These are phyloP conservation scores for Saccharomycopsis fibuligera DNA, from an alignment of 805 yeast genomes.

Conservation along the genomic window DNA sequence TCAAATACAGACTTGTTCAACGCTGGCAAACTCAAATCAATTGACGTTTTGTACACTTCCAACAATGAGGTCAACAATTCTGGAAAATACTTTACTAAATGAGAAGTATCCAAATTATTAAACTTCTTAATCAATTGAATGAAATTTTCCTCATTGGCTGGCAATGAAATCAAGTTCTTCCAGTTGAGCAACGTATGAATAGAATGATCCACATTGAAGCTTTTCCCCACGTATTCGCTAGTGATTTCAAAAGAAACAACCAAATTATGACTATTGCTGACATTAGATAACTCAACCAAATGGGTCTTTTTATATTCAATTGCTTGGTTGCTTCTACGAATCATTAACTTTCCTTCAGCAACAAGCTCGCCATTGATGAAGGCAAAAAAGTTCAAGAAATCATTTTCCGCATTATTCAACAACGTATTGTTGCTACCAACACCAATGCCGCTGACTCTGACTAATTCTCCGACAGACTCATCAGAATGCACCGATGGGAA, in stretches of 20 bases:
- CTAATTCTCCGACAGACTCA: slow-evolving; percentile 66
- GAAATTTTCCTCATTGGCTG: slow-evolving; percentile 39
- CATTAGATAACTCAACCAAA: slow-evolving; percentile 38
- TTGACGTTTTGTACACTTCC: slow-evolving; percentile 28
- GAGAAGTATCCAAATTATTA: slow-evolving; percentile 46
- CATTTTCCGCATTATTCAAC: slow-evolving; percentile 38
- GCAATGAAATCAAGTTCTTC: slow-evolving; percentile 34
- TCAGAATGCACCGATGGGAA: slow-evolving; percentile 67
- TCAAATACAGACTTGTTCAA: slow-evolving; percentile 39
- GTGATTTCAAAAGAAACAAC: slow-evolving; percentile 43
- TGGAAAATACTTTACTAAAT: slow-evolving; percentile 56
- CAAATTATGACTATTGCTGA: slow-evolving; percentile 37
- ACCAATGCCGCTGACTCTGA: slow-evolving; percentile 56
- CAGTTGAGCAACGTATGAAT: slow-evolving; percentile 50
- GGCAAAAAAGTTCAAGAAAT: slow-evolving; percentile 46
- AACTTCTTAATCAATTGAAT: slow-evolving; percentile 42
- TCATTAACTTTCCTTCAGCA: slow-evolving; percentile 51
- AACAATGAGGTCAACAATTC: slow-evolving; percentile 40
- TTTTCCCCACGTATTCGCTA: slow-evolving; percentile 63
- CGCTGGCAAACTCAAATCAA: slow-evolving; percentile 24
- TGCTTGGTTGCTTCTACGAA: slow-evolving; percentile 41
- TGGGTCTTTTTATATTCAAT: slow-evolving; percentile 42
- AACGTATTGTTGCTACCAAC: slow-evolving; percentile 26
- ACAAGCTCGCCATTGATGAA: slow-evolving; percentile 57
- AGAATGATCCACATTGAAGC: slow-evolving; percentile 51